Conservation (phyloP, 2,329 filamentous ascomycete species). For the Coniochaeta sp. region DNA sequence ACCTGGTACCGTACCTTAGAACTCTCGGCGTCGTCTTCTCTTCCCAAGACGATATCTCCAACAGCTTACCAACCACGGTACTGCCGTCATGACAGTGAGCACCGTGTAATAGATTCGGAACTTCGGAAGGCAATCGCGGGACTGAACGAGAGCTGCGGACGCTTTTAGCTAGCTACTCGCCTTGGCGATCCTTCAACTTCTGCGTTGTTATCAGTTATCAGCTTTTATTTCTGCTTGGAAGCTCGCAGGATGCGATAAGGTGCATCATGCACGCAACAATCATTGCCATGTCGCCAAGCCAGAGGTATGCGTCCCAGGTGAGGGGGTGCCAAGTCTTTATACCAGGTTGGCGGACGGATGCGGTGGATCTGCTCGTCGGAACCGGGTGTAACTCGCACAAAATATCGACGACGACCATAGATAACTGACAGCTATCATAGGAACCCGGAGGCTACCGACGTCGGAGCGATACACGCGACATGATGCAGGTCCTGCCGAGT, state of each 20-base stretch:
- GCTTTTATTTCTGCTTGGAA: not conserved
- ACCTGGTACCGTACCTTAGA: too few species aligned
- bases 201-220: not conserved
- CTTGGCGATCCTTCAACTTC: not conserved
- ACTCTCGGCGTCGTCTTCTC: not conserved
- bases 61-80: not conserved
- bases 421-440: not conserved
- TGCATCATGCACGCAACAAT: not conserved
- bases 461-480: not conserved
- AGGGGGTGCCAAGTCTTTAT: slow-evolving; percentile 1
- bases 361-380: not conserved
- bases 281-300: not conserved
- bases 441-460: not conserved
- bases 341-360: not conserved
- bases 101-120: not conserved
- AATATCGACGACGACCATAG: not conserved
- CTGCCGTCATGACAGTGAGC: not conserved
- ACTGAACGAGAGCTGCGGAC: not conserved
- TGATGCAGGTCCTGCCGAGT: not conserved
- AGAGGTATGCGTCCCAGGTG: not conserved
- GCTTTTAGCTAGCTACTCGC: not conserved
- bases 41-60: not conserved
- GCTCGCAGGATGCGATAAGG: not conserved
- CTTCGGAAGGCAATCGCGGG: not conserved
- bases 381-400: not conserved